Conservation (phyloP, 805 yeast genomes). For the Cephaloascus albidus region DNA sequence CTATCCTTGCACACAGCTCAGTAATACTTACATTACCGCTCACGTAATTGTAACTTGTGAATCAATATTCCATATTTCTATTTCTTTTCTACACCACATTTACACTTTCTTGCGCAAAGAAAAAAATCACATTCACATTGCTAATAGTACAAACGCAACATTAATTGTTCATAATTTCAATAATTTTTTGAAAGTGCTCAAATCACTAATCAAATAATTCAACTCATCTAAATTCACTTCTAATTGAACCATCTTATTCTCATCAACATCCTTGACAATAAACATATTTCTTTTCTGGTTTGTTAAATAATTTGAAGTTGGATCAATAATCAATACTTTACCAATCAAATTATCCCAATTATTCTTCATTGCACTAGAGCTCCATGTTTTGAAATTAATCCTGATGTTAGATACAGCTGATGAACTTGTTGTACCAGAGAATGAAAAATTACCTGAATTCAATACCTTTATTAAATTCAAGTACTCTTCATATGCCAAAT, state of each 20-base stretch:
- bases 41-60: no score
- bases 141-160: no score
- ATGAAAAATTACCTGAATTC: constrained; percentile 24
- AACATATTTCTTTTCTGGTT: constrained; percentile 7
- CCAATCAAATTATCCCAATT: constrained; percentile 68
- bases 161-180: background rate
- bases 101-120: no score
- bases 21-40: no score
- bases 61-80: no score
- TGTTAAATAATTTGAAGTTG: background rate
- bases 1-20: no score
- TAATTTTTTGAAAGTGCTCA: background rate
- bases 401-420: constrained; percentile 18
- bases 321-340: constrained; percentile 34
- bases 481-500: constrained; percentile 72
- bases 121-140: no score
- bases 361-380: constrained; percentile 47
- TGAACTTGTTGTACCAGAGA: background rate
- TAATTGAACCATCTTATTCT: constrained; percentile 39
- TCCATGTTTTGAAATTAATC: constrained; percentile 44
- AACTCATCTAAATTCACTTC: constrained; percentile 46
- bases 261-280: constrained; percentile 15
- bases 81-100: no score
- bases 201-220: constrained; percentile 13
- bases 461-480: constrained; percentile 36